Evolutionary conservation across 23 red algal species (phyloP).

Genomic region (Gracilaria gracilis): DNA sequence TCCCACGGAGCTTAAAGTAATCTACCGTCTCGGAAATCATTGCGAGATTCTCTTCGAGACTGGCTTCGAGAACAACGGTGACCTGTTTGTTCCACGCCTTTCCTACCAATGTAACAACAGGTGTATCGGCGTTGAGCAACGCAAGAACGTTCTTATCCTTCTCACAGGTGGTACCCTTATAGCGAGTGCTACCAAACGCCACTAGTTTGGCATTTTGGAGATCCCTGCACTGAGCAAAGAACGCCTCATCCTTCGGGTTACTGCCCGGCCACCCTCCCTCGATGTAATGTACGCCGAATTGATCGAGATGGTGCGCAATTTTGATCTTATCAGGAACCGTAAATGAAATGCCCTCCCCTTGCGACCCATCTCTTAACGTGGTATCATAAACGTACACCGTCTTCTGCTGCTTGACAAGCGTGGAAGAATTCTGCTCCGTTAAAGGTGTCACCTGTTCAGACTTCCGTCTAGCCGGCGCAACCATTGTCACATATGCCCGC

Average conservation of each 20-base stretch:
- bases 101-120: conserved; percentile 93
- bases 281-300: conserved; percentile 94
- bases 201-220: conserved; percentile 75
- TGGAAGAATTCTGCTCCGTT: background rate
- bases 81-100: conserved; percentile 93
- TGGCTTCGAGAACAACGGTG: conserved; percentile 76
- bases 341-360: conserved; percentile 93
- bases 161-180: conserved; percentile 82
- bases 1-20: conserved; percentile 66
- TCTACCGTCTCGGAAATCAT: conserved; percentile 94
- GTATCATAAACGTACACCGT: conserved; percentile 93
- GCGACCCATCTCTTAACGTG: conserved; percentile 93
- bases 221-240: conserved; percentile 75
- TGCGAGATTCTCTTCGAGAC: conserved; percentile 88
- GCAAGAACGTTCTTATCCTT: conserved; percentile 78
- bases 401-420: background rate
- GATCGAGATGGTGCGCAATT: conserved; percentile 79
- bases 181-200: conserved; percentile 95
- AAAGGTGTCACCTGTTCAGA: background rate
- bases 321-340: conserved; percentile 91
- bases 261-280: conserved; percentile 98
- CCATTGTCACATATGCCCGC: background rate
- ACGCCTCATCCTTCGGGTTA: conserved; percentile 95
- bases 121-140: conserved; percentile 76
- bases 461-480: background rate